Evolutionary conservation across 768 basidiomycete genomes (phyloP).

Genomic region (Psilocybe cyanescens): DNA sequence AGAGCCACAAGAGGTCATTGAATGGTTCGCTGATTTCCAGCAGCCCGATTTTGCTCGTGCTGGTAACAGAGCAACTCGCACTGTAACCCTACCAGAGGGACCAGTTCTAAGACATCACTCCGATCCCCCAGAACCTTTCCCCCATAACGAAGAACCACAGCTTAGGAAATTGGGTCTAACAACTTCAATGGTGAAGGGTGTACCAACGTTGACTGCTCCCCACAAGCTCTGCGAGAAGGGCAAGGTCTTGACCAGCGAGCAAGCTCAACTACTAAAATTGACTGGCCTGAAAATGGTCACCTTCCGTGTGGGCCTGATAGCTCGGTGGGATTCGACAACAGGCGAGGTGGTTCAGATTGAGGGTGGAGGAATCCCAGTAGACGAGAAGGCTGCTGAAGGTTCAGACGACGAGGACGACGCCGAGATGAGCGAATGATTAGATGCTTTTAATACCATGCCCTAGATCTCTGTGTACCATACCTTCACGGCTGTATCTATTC

Average conservation of each 20-base stretch:
- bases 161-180: slow-evolving; percentile 88
- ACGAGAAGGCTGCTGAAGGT: slow-evolving; percentile 38
- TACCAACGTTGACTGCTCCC: slow-evolving; percentile 80
- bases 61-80: slow-evolving; percentile 78
- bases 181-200: slow-evolving; percentile 84
- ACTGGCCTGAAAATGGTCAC: slow-evolving; percentile 88
- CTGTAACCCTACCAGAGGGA: slow-evolving; percentile 78
- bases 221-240: slow-evolving; percentile 88
- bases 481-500: slow-evolving; percentile 8
- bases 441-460: slow-evolving; percentile 15
- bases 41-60: slow-evolving; percentile 91
- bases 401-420: slow-evolving; percentile 40
- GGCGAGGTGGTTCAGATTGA: slow-evolving; percentile 69
- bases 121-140: slow-evolving; percentile 86
- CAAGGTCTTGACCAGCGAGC: slow-evolving; percentile 78
- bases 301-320: slow-evolving; percentile 73
- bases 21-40: slow-evolving; percentile 92
- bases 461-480: slow-evolving; percentile 24
- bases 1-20: slow-evolving; percentile 86
- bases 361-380: slow-evolving; percentile 41
- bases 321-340: slow-evolving; percentile 72
- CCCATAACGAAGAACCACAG: slow-evolving; percentile 97
- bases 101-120: slow-evolving; percentile 84
- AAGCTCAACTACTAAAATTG: slow-evolving; percentile 92
- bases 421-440: slow-evolving; percentile 55